Evolutionary conservation across 176 grass and related monocot species (phyloP).

Genomic region (Urochloa ruziziensis): DNA sequence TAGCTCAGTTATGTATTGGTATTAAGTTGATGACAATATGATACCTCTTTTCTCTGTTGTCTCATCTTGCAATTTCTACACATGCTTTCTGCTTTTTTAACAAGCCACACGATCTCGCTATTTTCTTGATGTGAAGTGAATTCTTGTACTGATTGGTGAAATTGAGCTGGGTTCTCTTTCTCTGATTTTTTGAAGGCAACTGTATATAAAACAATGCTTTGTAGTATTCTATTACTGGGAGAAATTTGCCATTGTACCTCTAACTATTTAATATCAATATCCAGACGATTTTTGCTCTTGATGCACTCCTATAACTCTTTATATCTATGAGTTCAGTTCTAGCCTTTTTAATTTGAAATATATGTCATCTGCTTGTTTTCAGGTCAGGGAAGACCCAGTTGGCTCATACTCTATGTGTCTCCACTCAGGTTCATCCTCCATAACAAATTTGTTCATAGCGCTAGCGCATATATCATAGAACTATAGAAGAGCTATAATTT

Average conservation of each 20-base stretch:
- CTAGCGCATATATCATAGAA: not conserved
- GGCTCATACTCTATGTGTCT: slow-evolving; percentile 80
- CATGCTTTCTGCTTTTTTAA: not conserved
- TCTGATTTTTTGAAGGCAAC: not conserved
- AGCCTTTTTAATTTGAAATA: not conserved
- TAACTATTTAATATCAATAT: not conserved
- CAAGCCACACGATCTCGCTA: not conserved
- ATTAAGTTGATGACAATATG: not conserved
- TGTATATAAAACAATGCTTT: not conserved
- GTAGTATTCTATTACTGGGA: not conserved
- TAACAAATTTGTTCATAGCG: not conserved
- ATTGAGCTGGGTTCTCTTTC: not conserved
- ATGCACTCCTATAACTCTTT: not conserved
- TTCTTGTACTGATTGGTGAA: not conserved
- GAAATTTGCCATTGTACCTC: not conserved
- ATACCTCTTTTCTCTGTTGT: not conserved
- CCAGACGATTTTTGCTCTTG: not conserved
- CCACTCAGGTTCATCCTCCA: slow-evolving; percentile 52
- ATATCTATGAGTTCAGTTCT: slow-evolving; percentile 8
- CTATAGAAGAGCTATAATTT: not conserved
- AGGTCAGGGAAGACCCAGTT: slow-evolving; percentile 92
- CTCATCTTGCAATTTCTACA: not conserved
- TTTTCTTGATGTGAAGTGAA: not conserved
- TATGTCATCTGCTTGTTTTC: not conserved
- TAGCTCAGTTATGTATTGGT: not conserved